phyloP scores from a whole-genome alignment of 305 asterid genomes.

The Euphrasia arctica region DNA sequence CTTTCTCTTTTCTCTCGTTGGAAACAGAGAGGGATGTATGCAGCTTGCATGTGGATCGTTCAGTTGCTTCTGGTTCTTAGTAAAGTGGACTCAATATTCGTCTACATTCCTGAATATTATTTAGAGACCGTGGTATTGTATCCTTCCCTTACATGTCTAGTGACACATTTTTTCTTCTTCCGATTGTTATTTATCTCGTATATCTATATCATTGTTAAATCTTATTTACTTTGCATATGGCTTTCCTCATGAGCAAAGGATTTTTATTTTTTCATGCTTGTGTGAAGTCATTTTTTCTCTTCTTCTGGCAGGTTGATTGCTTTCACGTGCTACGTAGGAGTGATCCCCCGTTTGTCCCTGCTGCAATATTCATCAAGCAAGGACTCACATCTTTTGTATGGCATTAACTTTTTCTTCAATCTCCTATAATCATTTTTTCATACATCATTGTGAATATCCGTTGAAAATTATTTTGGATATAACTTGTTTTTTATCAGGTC shows the following conservation, averaged over 20 bases:
- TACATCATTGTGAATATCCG: not conserved
- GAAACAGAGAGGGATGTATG: slow-evolving; percentile 98
- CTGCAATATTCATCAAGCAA: slow-evolving; percentile 76
- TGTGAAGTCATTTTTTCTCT: slow-evolving; percentile 13
- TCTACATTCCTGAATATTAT: slow-evolving; percentile 87
- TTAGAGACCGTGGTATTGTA: slow-evolving; percentile 79
- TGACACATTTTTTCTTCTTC: slow-evolving; percentile 12
- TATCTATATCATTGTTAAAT: slow-evolving; percentile 16
- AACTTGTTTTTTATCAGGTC: slow-evolving; percentile 46
- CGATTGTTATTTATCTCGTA: slow-evolving; percentile 21
- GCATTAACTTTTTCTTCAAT: slow-evolving; percentile 26
- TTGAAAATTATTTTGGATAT: slow-evolving; percentile 1
- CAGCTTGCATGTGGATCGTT: slow-evolving; percentile 91
- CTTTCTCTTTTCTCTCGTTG: slow-evolving; percentile 77
- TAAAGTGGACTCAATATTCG: slow-evolving; percentile 68
- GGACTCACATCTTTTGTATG: slow-evolving; percentile 91
- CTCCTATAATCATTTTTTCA: slow-evolving; percentile 1
- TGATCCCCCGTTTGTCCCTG: slow-evolving; percentile 92
- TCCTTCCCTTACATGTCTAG: slow-evolving; percentile 23
- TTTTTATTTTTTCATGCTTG: slow-evolving; percentile 1
- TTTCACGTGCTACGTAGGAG: slow-evolving; percentile 94
- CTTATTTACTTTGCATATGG: slow-evolving; percentile 14
- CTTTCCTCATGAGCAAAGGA: slow-evolving; percentile 17
- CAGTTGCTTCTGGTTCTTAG: slow-evolving; percentile 89
- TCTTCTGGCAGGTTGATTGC: slow-evolving; percentile 76